Conservation (phyloP, 495 filamentous ascomycete species). For the Lepraria neglecta region DNA sequence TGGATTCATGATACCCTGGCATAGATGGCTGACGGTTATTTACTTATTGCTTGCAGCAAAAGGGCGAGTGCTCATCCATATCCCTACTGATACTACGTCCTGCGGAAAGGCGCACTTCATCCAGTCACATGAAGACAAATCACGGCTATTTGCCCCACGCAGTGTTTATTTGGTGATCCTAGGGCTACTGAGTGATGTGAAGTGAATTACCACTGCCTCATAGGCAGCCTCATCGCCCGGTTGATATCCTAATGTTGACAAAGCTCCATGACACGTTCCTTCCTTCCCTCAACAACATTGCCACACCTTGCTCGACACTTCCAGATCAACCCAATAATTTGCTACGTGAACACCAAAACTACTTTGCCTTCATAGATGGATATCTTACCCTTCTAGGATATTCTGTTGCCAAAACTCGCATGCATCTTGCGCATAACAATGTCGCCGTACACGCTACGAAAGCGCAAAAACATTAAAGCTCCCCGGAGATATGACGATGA, state of each 20-base stretch:
- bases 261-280: too few relatives aligned
- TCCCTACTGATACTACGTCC: neutral
- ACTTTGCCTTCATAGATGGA: too few relatives aligned
- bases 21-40: conserved; percentile 6
- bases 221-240: too few relatives aligned
- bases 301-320: too few relatives aligned
- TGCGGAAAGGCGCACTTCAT: neutral
- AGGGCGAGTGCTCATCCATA: conserved; percentile 2
- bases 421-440: neutral
- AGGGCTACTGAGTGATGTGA: neutral
- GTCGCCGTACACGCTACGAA: conserved; percentile 9
- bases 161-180: neutral
- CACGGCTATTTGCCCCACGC: neutral
- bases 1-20: conserved; percentile 17
- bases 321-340: too few relatives aligned
- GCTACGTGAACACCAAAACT: too few relatives aligned
- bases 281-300: too few relatives aligned
- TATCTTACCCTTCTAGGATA: too few relatives aligned
- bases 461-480: conserved; percentile 10
- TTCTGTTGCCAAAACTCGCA: too few relatives aligned
- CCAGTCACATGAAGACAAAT: neutral
- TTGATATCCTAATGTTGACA: too few relatives aligned
- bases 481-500: conserved; percentile 15
- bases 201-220: too few relatives aligned
- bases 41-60: neutral